Evolutionary conservation across 768 basidiomycete species (phyloP), one percentile per base, ranked within the genome.

Genomic region (Amanita thiersii): DNA sequence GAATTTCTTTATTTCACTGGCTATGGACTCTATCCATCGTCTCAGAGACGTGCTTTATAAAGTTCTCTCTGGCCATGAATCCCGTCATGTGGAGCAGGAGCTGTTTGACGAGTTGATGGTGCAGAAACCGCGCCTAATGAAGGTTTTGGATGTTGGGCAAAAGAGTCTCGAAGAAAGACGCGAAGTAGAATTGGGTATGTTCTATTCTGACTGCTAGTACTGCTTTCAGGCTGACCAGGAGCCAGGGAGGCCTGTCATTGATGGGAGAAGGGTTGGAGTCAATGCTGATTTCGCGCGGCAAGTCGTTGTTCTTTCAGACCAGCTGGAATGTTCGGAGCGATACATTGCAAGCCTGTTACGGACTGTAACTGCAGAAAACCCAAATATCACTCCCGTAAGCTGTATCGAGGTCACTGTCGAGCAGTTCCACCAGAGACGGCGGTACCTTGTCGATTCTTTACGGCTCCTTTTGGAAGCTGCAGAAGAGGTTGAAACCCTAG

Each of bases 241-340:
- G 40, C 0, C 54, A 91, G 88, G 86, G 47, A 84, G 75, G 61
- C 74, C 73, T 14, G 56, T 66, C 0, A 63, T 87, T 15, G 67
- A 81, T 44, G 79, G 83, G 21, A 75, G 72, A 51, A 65, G 77
- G n/a, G 68, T 82, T 25, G 77, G 79, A 0, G 72, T 92, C 49
- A 89, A 87, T 56, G 59, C 75, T 10, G 84, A 91, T 54, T 90
- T 91, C 59, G 79, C 78, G 10, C 77, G 74, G 37, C 87, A 87
- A 57, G 76, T 72, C 42, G 58, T 86, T 42, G 86, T 88, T 59
- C 74, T 93, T 42, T 77, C 91, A 0, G 78, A 85, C 54, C 77
- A 87, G 41, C 79, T 96, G 40, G 71, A 77, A 52, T 79, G 79
- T 49, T 93, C 91, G 9, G 91, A 94, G 63, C 77, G 81, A 50